These are phyloP conservation scores for Glycyrrhiza uralensis DNA, from an alignment of 306 rosid species.

Conservation along the genomic window DNA sequence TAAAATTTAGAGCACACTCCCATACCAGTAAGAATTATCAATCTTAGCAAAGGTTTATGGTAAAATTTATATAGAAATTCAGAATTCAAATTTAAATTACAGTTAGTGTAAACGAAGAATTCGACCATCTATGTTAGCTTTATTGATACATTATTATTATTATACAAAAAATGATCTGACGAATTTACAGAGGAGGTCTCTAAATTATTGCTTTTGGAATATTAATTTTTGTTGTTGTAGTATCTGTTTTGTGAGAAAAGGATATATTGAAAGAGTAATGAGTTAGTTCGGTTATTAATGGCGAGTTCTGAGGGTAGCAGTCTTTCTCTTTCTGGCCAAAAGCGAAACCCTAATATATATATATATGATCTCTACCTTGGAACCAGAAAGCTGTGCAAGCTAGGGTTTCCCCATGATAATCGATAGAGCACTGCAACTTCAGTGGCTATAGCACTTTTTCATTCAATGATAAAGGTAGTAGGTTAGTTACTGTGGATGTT, in stretches of 20 bases:
- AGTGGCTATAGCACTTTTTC: slow-evolving; percentile 48
- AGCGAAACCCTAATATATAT: slow-evolving; percentile 41
- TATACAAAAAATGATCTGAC: background rate
- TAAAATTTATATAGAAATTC: too few species aligned
- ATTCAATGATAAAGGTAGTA: slow-evolving; percentile 22
- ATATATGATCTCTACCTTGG: background rate
- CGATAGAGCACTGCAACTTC: slow-evolving; percentile 40
- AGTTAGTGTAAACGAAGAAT: too few species aligned
- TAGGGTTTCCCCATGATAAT: slow-evolving; percentile 43
- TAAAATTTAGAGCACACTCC: too few species aligned
- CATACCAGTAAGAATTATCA: too few species aligned
- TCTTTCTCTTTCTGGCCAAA: slow-evolving; percentile 30
- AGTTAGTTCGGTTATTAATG: slow-evolving; percentile 34
- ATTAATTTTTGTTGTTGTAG: background rate
- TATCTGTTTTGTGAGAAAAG: background rate
- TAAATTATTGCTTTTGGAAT: slow-evolving; percentile 18
- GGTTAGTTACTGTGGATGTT: slow-evolving; percentile 52
- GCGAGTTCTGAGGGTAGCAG: slow-evolving; percentile 29
- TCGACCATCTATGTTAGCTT: too few species aligned
- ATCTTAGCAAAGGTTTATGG: too few species aligned
- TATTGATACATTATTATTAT: background rate
- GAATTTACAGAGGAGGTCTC: background rate
- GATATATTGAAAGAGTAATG: slow-evolving; percentile 17
- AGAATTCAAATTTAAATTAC: too few species aligned
- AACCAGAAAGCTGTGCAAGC: slow-evolving; percentile 26